Percentiles rank a stretch among this genome's conserved stretches.
Evolutionary conservation across 768 basidiomycete species (phyloP).

Genomic region (Candolleomyces efflorescens): DNA sequence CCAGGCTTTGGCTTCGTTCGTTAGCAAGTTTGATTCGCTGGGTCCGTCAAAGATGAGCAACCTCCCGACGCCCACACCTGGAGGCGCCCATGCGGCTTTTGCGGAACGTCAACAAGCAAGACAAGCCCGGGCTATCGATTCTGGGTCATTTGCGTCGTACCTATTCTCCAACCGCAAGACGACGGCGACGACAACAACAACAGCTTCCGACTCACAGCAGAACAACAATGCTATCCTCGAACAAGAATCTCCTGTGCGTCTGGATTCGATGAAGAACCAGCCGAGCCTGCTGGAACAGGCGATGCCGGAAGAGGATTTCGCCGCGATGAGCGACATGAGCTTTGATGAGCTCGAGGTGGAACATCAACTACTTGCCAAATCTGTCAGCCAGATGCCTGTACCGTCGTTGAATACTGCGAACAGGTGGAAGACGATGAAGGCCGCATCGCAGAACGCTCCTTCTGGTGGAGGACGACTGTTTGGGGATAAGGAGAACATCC

Average conservation of each 20-base stretch:
- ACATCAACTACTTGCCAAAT: slow-evolving; percentile 20
- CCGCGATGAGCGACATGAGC: slow-evolving; percentile 39
- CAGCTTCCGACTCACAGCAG: background rate
- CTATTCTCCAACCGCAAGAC: slow-evolving; percentile 14
- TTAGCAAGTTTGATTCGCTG: slow-evolving; percentile 75
- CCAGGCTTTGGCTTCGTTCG: slow-evolving; percentile 73
- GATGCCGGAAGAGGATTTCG: slow-evolving; percentile 54
- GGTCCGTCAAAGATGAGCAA: slow-evolving; percentile 45
- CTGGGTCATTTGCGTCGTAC: slow-evolving; percentile 8
- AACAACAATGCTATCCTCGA: slow-evolving; percentile 20
- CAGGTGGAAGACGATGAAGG: slow-evolving; percentile 16
- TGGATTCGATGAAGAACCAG: slow-evolving; percentile 30
- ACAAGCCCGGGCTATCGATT: slow-evolving; percentile 7
- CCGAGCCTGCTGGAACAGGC: slow-evolving; percentile 56
- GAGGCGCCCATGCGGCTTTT: slow-evolving; percentile 47
- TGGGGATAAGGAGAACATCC: slow-evolving; percentile 49
- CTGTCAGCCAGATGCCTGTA: slow-evolving; percentile 14
- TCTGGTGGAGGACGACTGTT: slow-evolving; percentile 34
- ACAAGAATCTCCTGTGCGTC: slow-evolving; percentile 49
- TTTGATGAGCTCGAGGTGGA: slow-evolving; percentile 43
- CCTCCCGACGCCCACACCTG: slow-evolving; percentile 45
- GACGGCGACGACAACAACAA: slow-evolving; percentile 10
- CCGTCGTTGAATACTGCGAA: slow-evolving; percentile 11
- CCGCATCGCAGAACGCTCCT: slow-evolving; percentile 2
- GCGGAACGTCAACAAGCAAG: slow-evolving; percentile 37